Evolutionary conservation across 2,329 filamentous ascomycete species (phyloP).

Genomic region (Raffaelea arxii): DNA sequence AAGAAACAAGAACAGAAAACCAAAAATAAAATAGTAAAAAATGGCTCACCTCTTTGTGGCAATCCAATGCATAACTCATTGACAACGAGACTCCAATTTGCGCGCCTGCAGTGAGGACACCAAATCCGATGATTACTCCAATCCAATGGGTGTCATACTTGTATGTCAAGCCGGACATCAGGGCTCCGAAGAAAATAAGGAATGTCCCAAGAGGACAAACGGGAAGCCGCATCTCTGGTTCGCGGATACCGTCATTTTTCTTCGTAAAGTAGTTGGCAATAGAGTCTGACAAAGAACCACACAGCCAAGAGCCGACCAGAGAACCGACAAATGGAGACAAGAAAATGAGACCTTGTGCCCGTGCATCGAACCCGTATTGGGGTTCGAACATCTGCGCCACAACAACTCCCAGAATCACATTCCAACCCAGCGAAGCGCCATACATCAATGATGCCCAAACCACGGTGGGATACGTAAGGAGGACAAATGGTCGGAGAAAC

Average conservation of each 20-base stretch:
- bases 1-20: background rate
- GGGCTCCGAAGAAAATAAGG: background rate
- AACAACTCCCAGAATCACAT: background rate
- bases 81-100: background rate
- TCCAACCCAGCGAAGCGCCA: background rate
- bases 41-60: background rate
- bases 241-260: constrained; percentile 32
- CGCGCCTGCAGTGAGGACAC: background rate
- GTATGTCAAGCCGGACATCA: background rate
- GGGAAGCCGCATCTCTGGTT: constrained; percentile 34
- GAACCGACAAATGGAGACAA: background rate
- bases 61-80: background rate
- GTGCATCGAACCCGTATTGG: background rate
- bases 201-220: constrained; percentile 3
- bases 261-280: constrained; percentile 19
- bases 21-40: background rate
- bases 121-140: background rate
- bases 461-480: background rate
- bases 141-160: background rate
- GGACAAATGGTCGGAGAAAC: background rate
- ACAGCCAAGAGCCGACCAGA: background rate
- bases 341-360: background rate
- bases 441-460: background rate
- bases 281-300: background rate
- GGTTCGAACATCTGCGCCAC: background rate